Evolutionary conservation across 2,329 filamentous ascomycete species (phyloP).

Genomic region (Fusarium hostae): DNA sequence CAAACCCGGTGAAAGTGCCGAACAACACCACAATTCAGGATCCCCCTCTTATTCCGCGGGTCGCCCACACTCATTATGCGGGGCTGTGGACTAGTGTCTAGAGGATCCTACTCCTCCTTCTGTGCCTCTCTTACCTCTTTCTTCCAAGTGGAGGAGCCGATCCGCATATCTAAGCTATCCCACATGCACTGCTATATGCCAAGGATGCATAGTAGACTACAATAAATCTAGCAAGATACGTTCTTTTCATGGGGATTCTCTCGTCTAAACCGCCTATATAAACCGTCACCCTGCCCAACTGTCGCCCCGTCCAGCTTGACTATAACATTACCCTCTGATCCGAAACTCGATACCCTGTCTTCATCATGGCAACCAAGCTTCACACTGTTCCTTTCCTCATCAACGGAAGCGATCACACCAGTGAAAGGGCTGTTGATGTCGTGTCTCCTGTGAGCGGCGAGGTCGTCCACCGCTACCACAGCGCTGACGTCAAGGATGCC

Average conservation of each 20-base stretch:
- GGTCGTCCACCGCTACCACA: constrained; percentile 65
- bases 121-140: neutral
- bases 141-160: constrained; percentile 7
- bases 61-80: constrained; percentile 28
- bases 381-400: constrained; percentile 56
- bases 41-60: constrained; percentile 27
- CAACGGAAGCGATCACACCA: constrained; percentile 56
- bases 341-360: neutral
- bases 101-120: neutral
- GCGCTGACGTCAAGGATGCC: constrained; percentile 66
- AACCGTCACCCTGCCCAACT: constrained; percentile 6
- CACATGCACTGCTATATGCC: neutral
- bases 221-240: constrained; percentile 7
- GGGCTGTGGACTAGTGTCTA: constrained; percentile 11
- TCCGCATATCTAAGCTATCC: constrained; percentile 9
- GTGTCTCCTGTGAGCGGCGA: constrained; percentile 64
- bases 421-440: constrained; percentile 64
- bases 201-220: neutral
- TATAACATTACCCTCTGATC: neutral
- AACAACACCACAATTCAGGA: constrained; percentile 21
- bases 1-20: constrained; percentile 28
- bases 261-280: constrained; percentile 23
- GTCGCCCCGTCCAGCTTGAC: neutral
- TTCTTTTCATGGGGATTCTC: neutral
- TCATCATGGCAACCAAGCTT: constrained; percentile 33